Conservation (phyloP, 805 yeast genomes). For the Saturnispora besseyi region DNA sequence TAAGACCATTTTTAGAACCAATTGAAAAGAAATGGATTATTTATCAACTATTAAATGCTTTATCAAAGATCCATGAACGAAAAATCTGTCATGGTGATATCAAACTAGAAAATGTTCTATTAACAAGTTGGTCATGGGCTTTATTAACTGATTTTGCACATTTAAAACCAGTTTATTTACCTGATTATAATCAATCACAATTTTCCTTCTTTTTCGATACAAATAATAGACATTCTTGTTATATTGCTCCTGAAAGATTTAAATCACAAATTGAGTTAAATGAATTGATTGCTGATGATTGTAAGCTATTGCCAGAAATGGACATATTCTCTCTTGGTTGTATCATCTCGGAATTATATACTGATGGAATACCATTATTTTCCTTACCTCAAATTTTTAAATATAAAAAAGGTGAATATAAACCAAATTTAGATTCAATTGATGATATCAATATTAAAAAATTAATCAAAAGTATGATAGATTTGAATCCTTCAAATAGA, state of each 20-base stretch:
- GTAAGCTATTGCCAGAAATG: slow-evolving; percentile 49
- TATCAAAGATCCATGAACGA: slow-evolving; percentile 53
- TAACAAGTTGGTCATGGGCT: slow-evolving; percentile 86
- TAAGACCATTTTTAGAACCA: slow-evolving; percentile 77
- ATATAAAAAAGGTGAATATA: slow-evolving; percentile 60
- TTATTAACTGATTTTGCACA: slow-evolving; percentile 75
- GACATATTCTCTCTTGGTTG: slow-evolving; percentile 82
- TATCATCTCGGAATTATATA: slow-evolving; percentile 78
- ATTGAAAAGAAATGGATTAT: slow-evolving; percentile 79
- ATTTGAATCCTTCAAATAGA: slow-evolving; percentile 53
- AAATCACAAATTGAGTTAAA: slow-evolving; percentile 22
- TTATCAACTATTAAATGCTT: slow-evolving; percentile 63
- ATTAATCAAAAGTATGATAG: slow-evolving; percentile 56
- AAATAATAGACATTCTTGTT: slow-evolving; percentile 77
- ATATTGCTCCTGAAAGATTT: slow-evolving; percentile 92
- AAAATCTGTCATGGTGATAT: slow-evolving; percentile 81
- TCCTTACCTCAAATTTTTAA: slow-evolving; percentile 81
- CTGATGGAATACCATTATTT: slow-evolving; percentile 82
- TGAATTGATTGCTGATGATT: slow-evolving; percentile 13
- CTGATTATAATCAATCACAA: slow-evolving; percentile 89
- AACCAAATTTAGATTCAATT: slow-evolving; percentile 53
- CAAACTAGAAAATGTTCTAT: slow-evolving; percentile 79
- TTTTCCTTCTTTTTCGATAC: slow-evolving; percentile 90
- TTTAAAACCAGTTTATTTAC: slow-evolving; percentile 75
- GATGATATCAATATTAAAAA: slow-evolving; percentile 41